Evolutionary conservation across 768 basidiomycete genomes (phyloP), one percentile per base, ranked within the genome.

Genomic region (Boletellus ananas): DNA sequence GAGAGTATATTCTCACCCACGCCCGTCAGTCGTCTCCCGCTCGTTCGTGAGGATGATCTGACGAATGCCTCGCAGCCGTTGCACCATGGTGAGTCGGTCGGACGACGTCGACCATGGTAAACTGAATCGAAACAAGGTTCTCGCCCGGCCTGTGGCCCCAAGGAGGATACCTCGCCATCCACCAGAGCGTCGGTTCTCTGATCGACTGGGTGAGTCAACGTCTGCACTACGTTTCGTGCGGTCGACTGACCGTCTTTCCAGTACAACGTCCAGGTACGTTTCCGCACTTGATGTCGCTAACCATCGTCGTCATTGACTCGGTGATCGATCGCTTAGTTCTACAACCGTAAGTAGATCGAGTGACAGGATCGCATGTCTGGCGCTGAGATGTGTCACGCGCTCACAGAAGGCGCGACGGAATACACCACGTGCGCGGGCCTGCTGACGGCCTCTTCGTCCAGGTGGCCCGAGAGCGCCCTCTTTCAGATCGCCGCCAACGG

Each of bases 341-440:
- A 67, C 27, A 67, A 67, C n/a, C 61, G 67, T 67, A 9, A 42
- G 65, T 34, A 11, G 8, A 12, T 39, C 25, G 2, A 6, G 3
- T 13, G 18, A 3, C 6, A 17, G 0, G 11, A 37, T 33, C 13
- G 6, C 1, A 8, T 27, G 39, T 0, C 6, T 27, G 35, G 14
- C 38, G 1, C 35, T 56, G 17, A 52, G 2, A n/a, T 27, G 13
- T 16, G 4, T 17, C 17, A 35, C 29, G 7, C 29, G 29, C 1
- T 29, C 29, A 29, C 62, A 85, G 84, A 85, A 74, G 84, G 83
- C 36, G 57, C 70, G 17, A 68, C 67, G 13, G 85, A 85, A 58
- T 87, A 86, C 61, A 81, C 80, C 6, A 83, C 81, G 25, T 87
- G 85, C 61, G 43, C 62, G 18, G 76, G 74, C 34, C 77, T 91